Percentiles rank a stretch among this genome's conserved stretches.
phyloP scores from a whole-genome alignment of 2,329 filamentous ascomycete species.

The Boeremia exigua region DNA sequence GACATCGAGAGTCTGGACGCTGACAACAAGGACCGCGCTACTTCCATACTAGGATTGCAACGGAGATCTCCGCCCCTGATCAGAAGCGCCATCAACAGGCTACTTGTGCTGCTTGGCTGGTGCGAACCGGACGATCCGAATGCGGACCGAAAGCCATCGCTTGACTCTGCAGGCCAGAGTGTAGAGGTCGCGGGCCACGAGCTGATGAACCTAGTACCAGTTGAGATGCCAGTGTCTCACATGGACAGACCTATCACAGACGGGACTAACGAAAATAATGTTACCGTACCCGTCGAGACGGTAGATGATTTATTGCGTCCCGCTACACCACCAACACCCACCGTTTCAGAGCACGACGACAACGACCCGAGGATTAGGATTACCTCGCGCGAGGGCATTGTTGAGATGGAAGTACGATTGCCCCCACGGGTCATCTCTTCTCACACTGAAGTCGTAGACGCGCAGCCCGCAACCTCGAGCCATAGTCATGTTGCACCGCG shows the following conservation, averaged over 20 bases:
- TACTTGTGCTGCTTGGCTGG: conserved; percentile 38
- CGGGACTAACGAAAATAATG: conserved; percentile 6
- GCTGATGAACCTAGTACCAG: conserved; percentile 30
- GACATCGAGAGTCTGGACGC: conserved; percentile 35
- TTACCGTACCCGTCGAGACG: conserved; percentile 17
- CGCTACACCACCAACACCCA: conserved; percentile 35
- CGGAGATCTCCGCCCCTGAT: conserved; percentile 30
- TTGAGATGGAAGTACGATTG: conserved; percentile 48
- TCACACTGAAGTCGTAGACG: conserved; percentile 33
- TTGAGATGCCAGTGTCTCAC: conserved; percentile 30
- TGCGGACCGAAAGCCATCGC: conserved; percentile 2
- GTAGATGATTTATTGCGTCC: conserved; percentile 24
- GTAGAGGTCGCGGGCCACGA: conserved; percentile 28
- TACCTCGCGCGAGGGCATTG: conserved; percentile 45
- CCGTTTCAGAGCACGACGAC: conserved; percentile 34
- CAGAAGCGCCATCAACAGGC: conserved; percentile 28
- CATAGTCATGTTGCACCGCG: conserved; percentile 12
- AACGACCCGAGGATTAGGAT: conserved; percentile 48
- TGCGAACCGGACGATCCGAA: conserved; percentile 12
- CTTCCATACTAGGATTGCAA: conserved; percentile 31
- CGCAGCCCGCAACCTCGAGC: conserved; percentile 14
- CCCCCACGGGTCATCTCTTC: conserved; percentile 41
- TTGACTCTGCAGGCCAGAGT: conserved; percentile 14
- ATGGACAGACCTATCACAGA: conserved; percentile 5
- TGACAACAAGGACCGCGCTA: conserved; percentile 26